A percentile compares a stretch with the other conserved stretches of the same genome.
These are phyloP conservation scores for Kluyveromyces sp. DNA, from an alignment of 1,139 yeast species.

Conservation along the genomic window DNA sequence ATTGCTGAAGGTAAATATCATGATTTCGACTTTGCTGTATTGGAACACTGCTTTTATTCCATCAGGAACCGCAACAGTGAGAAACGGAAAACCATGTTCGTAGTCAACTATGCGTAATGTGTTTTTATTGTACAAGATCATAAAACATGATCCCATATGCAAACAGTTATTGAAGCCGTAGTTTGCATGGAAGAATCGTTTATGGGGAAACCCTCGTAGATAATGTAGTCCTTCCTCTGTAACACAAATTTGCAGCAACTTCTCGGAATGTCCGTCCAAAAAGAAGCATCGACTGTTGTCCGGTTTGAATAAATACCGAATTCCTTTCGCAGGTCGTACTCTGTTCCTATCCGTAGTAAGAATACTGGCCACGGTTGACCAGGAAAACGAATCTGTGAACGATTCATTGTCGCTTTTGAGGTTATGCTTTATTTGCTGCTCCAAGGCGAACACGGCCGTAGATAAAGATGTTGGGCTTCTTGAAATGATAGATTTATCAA, in stretches of 20 bases:
- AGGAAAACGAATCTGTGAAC: slow-evolving; percentile 1
- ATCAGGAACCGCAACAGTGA: slow-evolving; percentile 17
- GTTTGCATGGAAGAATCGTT: slow-evolving; percentile 21
- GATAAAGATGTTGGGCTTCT: slow-evolving; percentile 21
- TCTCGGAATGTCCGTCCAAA: slow-evolving; percentile 22
- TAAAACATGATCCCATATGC: slow-evolving; percentile 18
- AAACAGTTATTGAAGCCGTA: slow-evolving; percentile 15
- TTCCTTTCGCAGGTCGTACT: slow-evolving; percentile 1
- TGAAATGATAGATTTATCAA: slow-evolving; percentile 19
- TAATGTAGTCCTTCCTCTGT: slow-evolving; percentile 10
- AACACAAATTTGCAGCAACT: slow-evolving; percentile 14
- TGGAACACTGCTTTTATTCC: slow-evolving; percentile 21
- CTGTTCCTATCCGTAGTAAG: slow-evolving; percentile 1
- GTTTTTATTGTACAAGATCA: slow-evolving; percentile 16
- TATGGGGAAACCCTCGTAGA: slow-evolving; percentile 15
- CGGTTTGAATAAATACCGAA: slow-evolving; percentile 17
- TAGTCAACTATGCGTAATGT: slow-evolving; percentile 23
- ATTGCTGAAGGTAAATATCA: slow-evolving; percentile 21
- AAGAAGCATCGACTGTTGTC: slow-evolving; percentile 10
- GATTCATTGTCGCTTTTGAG: slow-evolving; percentile 2
- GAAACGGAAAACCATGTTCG: slow-evolving; percentile 23
- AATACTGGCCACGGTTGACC: neutral
- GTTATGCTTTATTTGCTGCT: neutral
- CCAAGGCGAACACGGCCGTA: slow-evolving; percentile 16
- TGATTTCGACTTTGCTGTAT: slow-evolving; percentile 15